Conservation (phyloP, 140 eudicot species). For the Stevia rebaudiana region DNA sequence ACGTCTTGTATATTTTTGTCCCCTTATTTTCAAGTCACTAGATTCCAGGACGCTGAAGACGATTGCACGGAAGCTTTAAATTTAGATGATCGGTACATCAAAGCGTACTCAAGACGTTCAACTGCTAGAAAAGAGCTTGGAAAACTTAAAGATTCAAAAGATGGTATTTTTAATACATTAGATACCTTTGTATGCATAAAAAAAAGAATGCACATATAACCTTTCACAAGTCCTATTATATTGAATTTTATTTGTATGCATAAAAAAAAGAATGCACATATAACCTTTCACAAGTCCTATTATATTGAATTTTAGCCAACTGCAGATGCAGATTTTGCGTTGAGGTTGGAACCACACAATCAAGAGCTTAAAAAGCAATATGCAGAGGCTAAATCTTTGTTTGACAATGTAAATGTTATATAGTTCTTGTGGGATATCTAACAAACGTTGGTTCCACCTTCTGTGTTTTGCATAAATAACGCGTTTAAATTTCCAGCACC, state of each 20-base stretch:
- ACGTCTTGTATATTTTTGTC: neutral
- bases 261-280: neutral
- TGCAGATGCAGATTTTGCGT: slow-evolving; percentile 89
- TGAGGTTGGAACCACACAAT: slow-evolving; percentile 87
- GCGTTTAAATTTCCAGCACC: slow-evolving; percentile 38
- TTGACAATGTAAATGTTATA: slow-evolving; percentile 51
- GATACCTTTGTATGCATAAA: neutral
- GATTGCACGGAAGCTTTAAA: slow-evolving; percentile 93
- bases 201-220: neutral
- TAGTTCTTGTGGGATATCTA: no score
- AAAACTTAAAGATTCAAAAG: slow-evolving; percentile 73
- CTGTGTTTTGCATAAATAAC: no score
- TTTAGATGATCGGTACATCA: slow-evolving; percentile 90
- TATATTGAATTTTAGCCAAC: neutral
- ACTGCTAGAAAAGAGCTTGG: slow-evolving; percentile 93
- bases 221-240: slow-evolving; percentile 1
- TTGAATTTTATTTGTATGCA: neutral
- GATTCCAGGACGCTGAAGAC: slow-evolving; percentile 85
- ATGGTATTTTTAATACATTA: slow-evolving; percentile 45
- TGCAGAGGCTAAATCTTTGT: slow-evolving; percentile 67
- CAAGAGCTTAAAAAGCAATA: slow-evolving; percentile 86
- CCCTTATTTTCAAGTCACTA: slow-evolving; percentile 33
- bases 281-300: slow-evolving; percentile 2
- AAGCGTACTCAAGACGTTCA: slow-evolving; percentile 94
- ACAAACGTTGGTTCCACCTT: no score